Conservation (phyloP, 176 grass and related monocot species). For the Aegilops longissima region DNA sequence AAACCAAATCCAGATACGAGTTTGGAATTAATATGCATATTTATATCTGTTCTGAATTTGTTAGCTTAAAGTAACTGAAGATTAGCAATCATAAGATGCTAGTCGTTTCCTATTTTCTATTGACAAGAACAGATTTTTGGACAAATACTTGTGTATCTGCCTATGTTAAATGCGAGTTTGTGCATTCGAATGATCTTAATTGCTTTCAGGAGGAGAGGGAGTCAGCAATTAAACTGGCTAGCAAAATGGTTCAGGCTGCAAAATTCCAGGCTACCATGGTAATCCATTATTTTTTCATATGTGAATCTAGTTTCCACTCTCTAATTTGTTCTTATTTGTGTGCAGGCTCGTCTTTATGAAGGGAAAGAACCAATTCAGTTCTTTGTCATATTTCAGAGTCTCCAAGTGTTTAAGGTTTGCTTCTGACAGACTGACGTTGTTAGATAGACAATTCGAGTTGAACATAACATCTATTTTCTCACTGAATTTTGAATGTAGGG, state of each 20-base stretch:
- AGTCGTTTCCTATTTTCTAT: not conserved
- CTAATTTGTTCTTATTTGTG: conserved; percentile 38
- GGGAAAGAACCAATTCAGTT: conserved; percentile 92
- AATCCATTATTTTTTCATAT: conserved; percentile 23
- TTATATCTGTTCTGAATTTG: not conserved
- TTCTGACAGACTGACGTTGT: conserved; percentile 7
- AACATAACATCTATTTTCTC: not conserved
- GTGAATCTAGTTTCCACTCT: conserved; percentile 17
- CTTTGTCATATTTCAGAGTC: conserved; percentile 92
- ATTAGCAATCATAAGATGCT: not conserved
- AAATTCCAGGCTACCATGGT: conserved; percentile 90
- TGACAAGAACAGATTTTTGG: not conserved
- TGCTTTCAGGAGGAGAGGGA: conserved; percentile 72
- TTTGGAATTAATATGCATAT: conserved; percentile 22
- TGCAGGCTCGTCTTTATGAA: conserved; percentile 81
- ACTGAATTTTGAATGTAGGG: conserved; percentile 52
- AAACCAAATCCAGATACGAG: not conserved
- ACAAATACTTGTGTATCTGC: not conserved
- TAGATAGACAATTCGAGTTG: not conserved
- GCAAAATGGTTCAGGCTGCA: conserved; percentile 78
- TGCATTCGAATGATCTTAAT: conserved; percentile 29
- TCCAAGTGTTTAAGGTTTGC: conserved; percentile 79
- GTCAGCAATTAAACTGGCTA: conserved; percentile 57
- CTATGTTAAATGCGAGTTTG: conserved; percentile 8
- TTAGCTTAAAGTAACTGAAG: not conserved